Evolutionary conservation across 108 stramenopile genomes (phyloP).

Genomic region (Poteriospumella lacustris): DNA sequence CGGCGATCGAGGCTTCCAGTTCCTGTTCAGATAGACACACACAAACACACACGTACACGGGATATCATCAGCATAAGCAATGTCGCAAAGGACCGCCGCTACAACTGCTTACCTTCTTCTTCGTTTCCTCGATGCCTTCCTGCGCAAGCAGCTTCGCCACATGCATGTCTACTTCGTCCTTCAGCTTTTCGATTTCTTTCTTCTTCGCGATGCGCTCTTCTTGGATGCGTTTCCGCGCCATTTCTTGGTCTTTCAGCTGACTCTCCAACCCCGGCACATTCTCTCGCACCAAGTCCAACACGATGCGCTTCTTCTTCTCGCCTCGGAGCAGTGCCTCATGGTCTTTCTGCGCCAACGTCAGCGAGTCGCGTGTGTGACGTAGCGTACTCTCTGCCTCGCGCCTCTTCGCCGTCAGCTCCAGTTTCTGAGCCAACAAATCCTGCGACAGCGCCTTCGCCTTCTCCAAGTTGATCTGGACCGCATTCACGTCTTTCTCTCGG

Average conservation of each 20-base stretch:
- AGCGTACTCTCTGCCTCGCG: slow-evolving; percentile 38
- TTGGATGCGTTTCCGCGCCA: neutral
- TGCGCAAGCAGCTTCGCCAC: slow-evolving; percentile 42
- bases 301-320: slow-evolving; percentile 39
- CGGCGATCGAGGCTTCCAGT: slow-evolving; percentile 41
- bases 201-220: slow-evolving; percentile 27
- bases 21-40: no score
- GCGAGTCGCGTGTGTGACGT: slow-evolving; percentile 27
- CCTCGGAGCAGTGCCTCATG: slow-evolving; percentile 27
- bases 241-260: slow-evolving; percentile 36
- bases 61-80: slow-evolving; percentile 15
- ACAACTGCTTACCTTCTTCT: slow-evolving; percentile 1
- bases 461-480: slow-evolving; percentile 23
- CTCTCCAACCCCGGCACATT: slow-evolving; percentile 13
- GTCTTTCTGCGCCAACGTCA: slow-evolving; percentile 32
- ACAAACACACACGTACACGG: neutral
- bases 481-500: slow-evolving; percentile 5
- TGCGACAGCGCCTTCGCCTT: slow-evolving; percentile 19
- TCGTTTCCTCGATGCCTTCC: slow-evolving; percentile 38
- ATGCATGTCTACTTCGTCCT: slow-evolving; percentile 50
- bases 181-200: slow-evolving; percentile 24
- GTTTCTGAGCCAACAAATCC: neutral
- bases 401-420: slow-evolving; percentile 17
- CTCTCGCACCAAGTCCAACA: neutral
- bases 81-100: neutral